Evolutionary conservation across 441 rosid genomes (phyloP).

Genomic region (Croton setiger): DNA sequence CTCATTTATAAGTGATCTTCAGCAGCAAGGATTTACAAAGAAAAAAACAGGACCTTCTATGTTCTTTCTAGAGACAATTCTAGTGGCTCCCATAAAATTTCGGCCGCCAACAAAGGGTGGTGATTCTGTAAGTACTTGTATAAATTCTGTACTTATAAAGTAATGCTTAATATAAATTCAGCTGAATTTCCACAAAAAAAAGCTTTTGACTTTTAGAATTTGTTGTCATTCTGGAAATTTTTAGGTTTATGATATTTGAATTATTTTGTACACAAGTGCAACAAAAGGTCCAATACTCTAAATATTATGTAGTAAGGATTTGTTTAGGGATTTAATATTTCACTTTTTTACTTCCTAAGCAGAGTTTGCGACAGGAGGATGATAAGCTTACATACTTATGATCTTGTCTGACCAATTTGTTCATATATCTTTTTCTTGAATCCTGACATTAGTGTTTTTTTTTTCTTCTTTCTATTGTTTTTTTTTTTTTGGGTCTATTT

Average conservation of each 20-base stretch:
- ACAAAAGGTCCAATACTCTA: not conserved
- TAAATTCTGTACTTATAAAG: not conserved
- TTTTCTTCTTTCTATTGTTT: not conserved
- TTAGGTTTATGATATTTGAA: not conserved
- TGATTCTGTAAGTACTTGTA: conserved; percentile 56
- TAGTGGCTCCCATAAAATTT: conserved; percentile 90
- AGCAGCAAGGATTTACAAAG: conserved; percentile 50
- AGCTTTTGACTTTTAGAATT: not conserved
- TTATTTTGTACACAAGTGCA: not conserved
- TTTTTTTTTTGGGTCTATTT: not conserved
- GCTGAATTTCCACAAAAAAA: not conserved
- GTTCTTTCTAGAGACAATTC: conserved; percentile 75
- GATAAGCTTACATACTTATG: not conserved
- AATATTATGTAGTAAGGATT: not conserved
- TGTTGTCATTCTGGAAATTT: not conserved
- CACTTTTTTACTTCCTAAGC: not conserved
- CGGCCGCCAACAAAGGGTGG: conserved; percentile 89
- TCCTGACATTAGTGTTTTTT: not conserved
- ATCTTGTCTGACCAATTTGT: not conserved
- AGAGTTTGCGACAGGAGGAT: not conserved
- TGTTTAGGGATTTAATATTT: not conserved
- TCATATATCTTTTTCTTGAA: not conserved
- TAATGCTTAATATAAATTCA: not conserved
- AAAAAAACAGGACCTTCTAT: conserved; percentile 51
- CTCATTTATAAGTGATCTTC: conserved; percentile 73